Evolutionary conservation across 2,329 filamentous ascomycete genomes (phyloP).

Genomic region (Tolypocladium pustulatum): DNA sequence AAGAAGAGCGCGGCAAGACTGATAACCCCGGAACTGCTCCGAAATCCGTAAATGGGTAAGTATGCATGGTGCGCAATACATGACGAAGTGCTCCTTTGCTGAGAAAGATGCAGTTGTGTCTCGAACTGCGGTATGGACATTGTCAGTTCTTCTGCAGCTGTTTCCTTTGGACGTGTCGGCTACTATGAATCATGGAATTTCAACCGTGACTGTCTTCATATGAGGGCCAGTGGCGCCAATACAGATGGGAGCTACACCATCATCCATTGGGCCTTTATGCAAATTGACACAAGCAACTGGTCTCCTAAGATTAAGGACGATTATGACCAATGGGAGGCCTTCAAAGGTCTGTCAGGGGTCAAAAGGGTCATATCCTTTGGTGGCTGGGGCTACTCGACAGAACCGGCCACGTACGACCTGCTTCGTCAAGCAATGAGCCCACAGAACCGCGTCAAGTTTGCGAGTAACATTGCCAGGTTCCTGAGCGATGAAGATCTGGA

Average conservation of each 20-base stretch:
- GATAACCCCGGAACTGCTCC: background rate
- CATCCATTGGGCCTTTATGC: conserved; percentile 22
- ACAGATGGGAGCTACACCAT: conserved; percentile 11
- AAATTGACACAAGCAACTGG: conserved; percentile 5
- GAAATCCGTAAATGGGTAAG: background rate
- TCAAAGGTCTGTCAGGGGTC: conserved; percentile 14
- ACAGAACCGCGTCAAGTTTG: conserved; percentile 26
- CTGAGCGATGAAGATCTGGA: conserved; percentile 27
- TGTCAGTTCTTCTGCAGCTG: background rate
- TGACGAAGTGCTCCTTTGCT: no score
- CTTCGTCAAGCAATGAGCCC: conserved; percentile 17
- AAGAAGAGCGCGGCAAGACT: background rate
- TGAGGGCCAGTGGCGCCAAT: no score
- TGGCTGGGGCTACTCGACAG: conserved; percentile 21
- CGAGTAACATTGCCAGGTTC: conserved; percentile 26
- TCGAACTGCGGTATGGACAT: background rate
- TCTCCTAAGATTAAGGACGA: no score
- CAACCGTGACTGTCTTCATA: background rate
- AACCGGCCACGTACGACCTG: conserved; percentile 13
- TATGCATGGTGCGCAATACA: no score
- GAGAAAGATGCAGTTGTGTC: background rate
- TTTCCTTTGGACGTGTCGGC: background rate
- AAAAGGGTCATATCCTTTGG: conserved; percentile 26
- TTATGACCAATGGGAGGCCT: conserved; percentile 16
- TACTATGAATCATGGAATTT: background rate